Base-by-base conservation (phyloP, 306 rosid genomes). In the Inga leiocalycina region DNA sequence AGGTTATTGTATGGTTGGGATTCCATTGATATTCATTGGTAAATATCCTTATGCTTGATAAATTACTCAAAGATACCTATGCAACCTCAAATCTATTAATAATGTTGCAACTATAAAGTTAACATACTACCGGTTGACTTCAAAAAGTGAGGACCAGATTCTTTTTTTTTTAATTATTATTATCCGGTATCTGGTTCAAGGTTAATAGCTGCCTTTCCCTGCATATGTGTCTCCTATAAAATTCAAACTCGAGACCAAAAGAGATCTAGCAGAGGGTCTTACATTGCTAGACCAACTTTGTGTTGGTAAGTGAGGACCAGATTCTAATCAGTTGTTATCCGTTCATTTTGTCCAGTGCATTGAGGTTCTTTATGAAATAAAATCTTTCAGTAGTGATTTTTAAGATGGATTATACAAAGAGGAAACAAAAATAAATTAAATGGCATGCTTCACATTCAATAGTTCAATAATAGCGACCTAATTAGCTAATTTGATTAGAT, bases 21-120 rank as follows among this genome's bases (percentile, higher is more conserved):
- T 81, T 15, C 46, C 6, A 4, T 4, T 44, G 84, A 65, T 45
- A 78, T 78, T 78, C 56, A 44, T 65, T 52, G 45, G 44, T 35
- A 37, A 65, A 67, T 67, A 67, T 35, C 72, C 72, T 67, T 34
- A 6, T 35, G 22, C 13, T 35, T 16, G 22, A 16, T 67, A 35
- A 27, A 17, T 67, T 67, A 67, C 19, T 67, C 46, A 16, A 32
- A 2, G 3, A 67, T 35, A 37, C 72, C 19, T 24, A 27, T 19
- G 68, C 37, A 62, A 62, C 12, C 16, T 22, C 16, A 10, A 22
- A 27, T 62, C 24, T 27, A 62, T 11, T 62, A 12, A 30, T 62
- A 10, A 59, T 22, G 34, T 10, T 22, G 34, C 14, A 15, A 15
- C 67, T 4, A 61, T 57, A 0, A n/a, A 57, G 30, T 57, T 3